Evolutionary conservation across 768 basidiomycete species (phyloP), one percentile per base, ranked within the genome.

Genomic region (Austroboletus eburneus): DNA sequence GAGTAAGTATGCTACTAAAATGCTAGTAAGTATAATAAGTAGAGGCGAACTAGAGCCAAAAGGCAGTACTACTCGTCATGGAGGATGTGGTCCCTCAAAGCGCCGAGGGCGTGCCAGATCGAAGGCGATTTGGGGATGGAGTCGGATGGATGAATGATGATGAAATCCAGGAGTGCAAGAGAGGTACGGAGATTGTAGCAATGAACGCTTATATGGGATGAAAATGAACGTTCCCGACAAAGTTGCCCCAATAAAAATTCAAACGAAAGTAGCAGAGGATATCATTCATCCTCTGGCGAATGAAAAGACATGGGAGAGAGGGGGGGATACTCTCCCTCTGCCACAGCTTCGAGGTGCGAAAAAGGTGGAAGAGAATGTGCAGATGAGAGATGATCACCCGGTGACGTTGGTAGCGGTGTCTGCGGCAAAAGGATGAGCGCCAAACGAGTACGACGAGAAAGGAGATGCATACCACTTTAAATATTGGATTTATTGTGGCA

Each of bases 401-500:
- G 65, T 29, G 78, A 70, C 20, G 65, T 57, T 24, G 79, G 75
- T 55, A 78, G 66, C 62, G 80, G 78, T 48, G 80, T 76, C 81
- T 85, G 39, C 7, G 45, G 35, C 21, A 33, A 41, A 34, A 45
- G 14, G 25, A 37, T 20, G 48, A 39, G 46, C 13, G 40, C 52
- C 34, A 63, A 42, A 32, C 23, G 32, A 25, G 30, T 38, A 21
- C 47, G 12, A 29, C 4, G 27, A 39, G 6, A 9, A 30, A 23
- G 23, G 3, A 46, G 2, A 23, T 17, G 80, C 89, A 74, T 70
- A 91, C 89, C 73, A 91, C 88, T 79, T 87, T 85, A 75, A 91
- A 91, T 63, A 91, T 90, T 23, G 89, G 87, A 65, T 91, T 89
- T 60, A 90, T 87, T 27, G 74, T 77, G 38, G 82, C 78, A 61